Evolutionary conservation across 768 basidiomycete species (phyloP), one percentile per base, ranked within the genome.

Genomic region (Hericium erinaceus): DNA sequence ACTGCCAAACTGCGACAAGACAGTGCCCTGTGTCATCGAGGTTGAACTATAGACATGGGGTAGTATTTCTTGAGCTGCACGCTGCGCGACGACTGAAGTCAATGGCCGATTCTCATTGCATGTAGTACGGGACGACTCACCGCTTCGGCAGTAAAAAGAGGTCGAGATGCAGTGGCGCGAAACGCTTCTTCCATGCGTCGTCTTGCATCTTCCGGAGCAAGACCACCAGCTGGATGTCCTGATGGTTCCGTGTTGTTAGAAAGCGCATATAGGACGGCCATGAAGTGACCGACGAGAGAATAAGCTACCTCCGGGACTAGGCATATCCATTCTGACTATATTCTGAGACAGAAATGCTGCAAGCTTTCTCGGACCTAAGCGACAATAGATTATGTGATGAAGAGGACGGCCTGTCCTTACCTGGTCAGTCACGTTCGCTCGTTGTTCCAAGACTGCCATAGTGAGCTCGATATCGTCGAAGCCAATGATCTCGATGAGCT

Each of bases 31-130:
- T 4, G 69, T 67, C 48, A 79, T 72, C 3, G 76, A 72, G 22
- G 80, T 75, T 4, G 92, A 83, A 9, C 88, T 84, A 68, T 95
- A 99, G 11, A 99, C 87, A 73, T 98, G 85, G 0, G 97, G 97
- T 16, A 91, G 79, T 39, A 80, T 67, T 67, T 90, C 85, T 2
- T 81, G 75, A 3, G 73, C 74, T 48, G 76, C 71, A 64, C 77
- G 72, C 84, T 87, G 64, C 13, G 24, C 48, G 24, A 8, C 20
- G 12, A 24, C 9, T 16, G 50, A 54, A 22, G 56, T 57, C 22
- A 61, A 37, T 7, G 51, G 16, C 39, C 39, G 39, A 48, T 38
- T 26, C 37, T 55, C 48, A 15, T 53, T 48, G 11, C 44, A 56
- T 40, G 24, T 53, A 22, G 38, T 33, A 24, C 6, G 22, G 24